Evolutionary conservation across 2,329 filamentous ascomycete genomes (phyloP).

Genomic region (Didymella sp.): DNA sequence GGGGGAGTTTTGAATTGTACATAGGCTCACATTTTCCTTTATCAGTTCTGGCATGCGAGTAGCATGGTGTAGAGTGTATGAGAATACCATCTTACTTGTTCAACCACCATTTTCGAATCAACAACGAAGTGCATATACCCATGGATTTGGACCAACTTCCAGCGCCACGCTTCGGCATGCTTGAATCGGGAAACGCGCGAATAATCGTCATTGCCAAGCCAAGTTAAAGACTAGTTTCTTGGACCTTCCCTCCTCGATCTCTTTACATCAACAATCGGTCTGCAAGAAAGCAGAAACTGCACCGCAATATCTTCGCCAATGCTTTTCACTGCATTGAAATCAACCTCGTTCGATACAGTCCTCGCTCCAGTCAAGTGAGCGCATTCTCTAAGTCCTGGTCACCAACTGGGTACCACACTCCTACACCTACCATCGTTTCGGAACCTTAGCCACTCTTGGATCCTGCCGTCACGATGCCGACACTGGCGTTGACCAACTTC

Average conservation of each 20-base stretch:
- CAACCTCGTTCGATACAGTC: conserved; percentile 6
- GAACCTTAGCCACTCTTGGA: neutral
- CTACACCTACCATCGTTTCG: conserved; percentile 1
- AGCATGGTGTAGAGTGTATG: conserved; percentile 32
- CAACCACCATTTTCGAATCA: conserved; percentile 4
- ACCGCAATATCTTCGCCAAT: neutral
- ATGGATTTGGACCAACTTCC: neutral
- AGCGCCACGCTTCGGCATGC: neutral
- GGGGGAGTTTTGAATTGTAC: conserved; percentile 35
- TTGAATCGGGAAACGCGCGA: conserved; percentile 2
- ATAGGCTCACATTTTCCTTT: conserved; percentile 40
- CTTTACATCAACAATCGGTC: neutral
- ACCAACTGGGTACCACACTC: neutral
- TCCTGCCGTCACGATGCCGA: conserved; percentile 59
- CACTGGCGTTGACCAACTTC: conserved; percentile 74
- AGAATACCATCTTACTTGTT: conserved; percentile 31
- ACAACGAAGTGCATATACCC: too few relatives aligned
- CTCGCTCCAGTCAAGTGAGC: conserved; percentile 13
- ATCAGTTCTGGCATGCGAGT: conserved; percentile 28
- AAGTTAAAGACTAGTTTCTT: neutral
- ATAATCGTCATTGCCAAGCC: conserved; percentile 16
- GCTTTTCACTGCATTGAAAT: neutral
- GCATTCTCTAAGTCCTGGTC: too few relatives aligned
- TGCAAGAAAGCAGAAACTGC: neutral
- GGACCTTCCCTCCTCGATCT: neutral